A percentile compares a stretch with the other conserved stretches of the same genome.
Evolutionary conservation across 345 rosid species (phyloP).

Genomic region (Microcos paniculata): DNA sequence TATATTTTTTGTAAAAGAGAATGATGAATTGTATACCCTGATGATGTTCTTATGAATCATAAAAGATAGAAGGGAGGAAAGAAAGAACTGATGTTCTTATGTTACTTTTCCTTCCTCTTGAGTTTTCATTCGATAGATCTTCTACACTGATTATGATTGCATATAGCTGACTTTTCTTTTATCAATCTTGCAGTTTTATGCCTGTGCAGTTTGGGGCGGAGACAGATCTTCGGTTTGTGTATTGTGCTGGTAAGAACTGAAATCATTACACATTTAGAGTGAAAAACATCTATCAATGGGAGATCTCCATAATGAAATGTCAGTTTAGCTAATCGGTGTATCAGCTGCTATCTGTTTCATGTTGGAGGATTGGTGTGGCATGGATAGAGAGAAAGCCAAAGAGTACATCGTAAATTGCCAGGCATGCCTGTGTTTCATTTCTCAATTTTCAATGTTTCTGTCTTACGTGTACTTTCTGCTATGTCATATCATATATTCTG

Average conservation of each 20-base stretch:
- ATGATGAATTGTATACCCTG: not conserved
- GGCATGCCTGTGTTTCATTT: slow-evolving; percentile 36
- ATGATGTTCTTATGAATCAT: not conserved
- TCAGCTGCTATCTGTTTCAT: slow-evolving; percentile 85
- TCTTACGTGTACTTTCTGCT: slow-evolving; percentile 15
- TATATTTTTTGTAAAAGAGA: not conserved
- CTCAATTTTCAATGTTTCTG: not conserved
- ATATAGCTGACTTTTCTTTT: slow-evolving; percentile 3
- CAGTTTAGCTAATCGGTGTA: slow-evolving; percentile 33
- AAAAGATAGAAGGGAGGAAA: not conserved
- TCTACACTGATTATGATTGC: not conserved
- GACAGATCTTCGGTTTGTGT: slow-evolving; percentile 80
- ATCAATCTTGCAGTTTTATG: slow-evolving; percentile 59
- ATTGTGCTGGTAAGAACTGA: slow-evolving; percentile 83
- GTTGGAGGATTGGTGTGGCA: slow-evolving; percentile 85
- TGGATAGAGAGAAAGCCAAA: slow-evolving; percentile 77
- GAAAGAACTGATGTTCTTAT: not conserved
- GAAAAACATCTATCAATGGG: not conserved
- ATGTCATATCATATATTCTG: slow-evolving; percentile 10
- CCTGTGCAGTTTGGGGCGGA: slow-evolving; percentile 86
- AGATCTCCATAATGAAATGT: slow-evolving; percentile 20
- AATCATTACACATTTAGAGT: slow-evolving; percentile 8
- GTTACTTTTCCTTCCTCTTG: not conserved
- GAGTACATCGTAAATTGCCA: slow-evolving; percentile 77
- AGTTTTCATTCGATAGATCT: not conserved